Conservation (phyloP, 768 basidiomycete species). For the Chlorophyllum brunneum region DNA sequence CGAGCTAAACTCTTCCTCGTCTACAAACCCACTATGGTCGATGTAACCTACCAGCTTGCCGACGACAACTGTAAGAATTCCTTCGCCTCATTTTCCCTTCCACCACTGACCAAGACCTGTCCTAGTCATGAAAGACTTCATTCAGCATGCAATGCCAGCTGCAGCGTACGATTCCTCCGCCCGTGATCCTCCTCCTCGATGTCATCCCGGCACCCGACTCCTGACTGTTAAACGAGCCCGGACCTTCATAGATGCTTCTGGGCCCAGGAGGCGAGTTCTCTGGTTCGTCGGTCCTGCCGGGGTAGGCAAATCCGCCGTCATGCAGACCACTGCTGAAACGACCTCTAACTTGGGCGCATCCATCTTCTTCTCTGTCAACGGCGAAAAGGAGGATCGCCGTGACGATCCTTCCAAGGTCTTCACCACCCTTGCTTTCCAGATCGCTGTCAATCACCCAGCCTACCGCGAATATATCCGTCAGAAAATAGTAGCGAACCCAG, state of each 20-base stretch:
- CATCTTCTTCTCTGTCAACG: not conserved
- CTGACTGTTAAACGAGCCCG: not conserved
- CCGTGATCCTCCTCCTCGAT: no score
- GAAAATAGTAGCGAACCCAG: conserved; percentile 5
- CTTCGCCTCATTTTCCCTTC: no score
- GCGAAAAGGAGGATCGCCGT: no score
- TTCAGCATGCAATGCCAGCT: not conserved
- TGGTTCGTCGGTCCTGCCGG: not conserved
- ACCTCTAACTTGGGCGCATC: not conserved
- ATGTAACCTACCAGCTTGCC: no score
- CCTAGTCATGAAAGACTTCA: not conserved
- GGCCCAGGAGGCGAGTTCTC: not conserved
- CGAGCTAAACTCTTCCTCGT: no score
- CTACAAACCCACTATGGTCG: no score
- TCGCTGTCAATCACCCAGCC: conserved; percentile 12
- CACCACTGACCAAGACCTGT: no score
- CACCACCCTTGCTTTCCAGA: conserved; percentile 20
- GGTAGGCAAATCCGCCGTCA: no score
- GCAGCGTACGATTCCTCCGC: not conserved
- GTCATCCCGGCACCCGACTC: no score
- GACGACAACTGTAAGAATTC: no score
- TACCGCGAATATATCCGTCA: conserved; percentile 3
- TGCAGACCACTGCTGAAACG: not conserved
- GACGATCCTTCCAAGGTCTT: not conserved
- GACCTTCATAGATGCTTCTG: not conserved